Evolutionary conservation across 345 rosid genomes (phyloP), one percentile per base, ranked within the genome.

Genomic region (Pistacia vera): DNA sequence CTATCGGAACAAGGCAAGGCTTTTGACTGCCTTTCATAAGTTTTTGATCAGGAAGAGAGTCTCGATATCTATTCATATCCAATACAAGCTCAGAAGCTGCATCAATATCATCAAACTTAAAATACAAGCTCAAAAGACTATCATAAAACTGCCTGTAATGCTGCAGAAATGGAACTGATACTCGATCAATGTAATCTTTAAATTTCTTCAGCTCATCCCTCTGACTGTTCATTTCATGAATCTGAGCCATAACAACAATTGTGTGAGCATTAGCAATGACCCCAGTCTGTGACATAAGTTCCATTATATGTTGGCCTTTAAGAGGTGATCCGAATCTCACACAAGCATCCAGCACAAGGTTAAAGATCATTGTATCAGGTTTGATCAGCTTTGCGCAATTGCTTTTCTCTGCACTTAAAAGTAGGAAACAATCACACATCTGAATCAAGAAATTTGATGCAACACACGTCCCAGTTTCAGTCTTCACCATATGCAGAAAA

Each of bases 181-280:
- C 79, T 36, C 35, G 75, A 81, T 85, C 89, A 33, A 95, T 77
- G 74, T 81, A 73, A 78, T 79, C 86, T 84, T 89, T 91, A 18
- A 88, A 83, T 82, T 88, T 93, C 80, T 77, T 92, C 73, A 95
- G 70, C 86, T 91, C 99, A 79, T 88, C 90, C 63, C 95, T 80
- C 78, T 80, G 92, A 25, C 87, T 93, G 83, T 92, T 93, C 87
- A 88, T 90, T 78, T 90, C 95, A 74, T 90, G 87, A 75, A 95
- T 56, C 73, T 66, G 85, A 11, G 91, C 88, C 81, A 91, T 84
- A 22, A 85, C 75, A 78, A 83, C 80, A 72, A 93, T 81, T 20
- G 97, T 84, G 66, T 85, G 82, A 35, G 88, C 96, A 88, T 95
- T 97, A n/a, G 97, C 97, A 76, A 86, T 36, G 17, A 93, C 84